Evolutionary conservation across 2,329 filamentous ascomycete species (phyloP).

Genomic region (Fusarium sarcochroum): DNA sequence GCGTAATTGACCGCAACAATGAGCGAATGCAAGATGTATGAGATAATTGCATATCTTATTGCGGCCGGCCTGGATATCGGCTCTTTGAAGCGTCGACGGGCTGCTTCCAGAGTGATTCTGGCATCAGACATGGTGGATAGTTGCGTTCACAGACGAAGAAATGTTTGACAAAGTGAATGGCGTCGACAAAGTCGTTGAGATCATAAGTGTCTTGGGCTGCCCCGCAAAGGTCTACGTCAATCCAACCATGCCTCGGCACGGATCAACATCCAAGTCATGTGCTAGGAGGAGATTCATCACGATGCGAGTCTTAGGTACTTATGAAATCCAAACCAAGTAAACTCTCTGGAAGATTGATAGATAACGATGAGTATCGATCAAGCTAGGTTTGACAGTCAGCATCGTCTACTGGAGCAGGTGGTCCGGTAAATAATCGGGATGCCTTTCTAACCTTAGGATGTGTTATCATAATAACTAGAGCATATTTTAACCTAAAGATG

Average conservation of each 20-base stretch:
- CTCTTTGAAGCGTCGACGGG: constrained; percentile 7
- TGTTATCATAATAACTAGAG: too few relatives aligned
- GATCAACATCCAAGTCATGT: neutral
- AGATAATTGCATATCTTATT: neutral
- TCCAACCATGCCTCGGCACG: neutral
- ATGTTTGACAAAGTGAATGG: neutral
- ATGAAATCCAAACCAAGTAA: too few relatives aligned
- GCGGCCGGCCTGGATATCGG: neutral
- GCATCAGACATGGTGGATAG: neutral
- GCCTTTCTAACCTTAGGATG: too few relatives aligned
- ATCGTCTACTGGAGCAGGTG: too few relatives aligned
- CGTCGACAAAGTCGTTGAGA: neutral
- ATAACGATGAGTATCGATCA: too few relatives aligned
- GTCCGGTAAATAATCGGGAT: too few relatives aligned
- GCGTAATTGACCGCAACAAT: neutral
- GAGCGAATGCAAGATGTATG: neutral
- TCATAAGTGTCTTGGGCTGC: neutral
- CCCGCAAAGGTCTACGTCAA: neutral
- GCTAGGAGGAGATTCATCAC: neutral
- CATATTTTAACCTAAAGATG: too few relatives aligned
- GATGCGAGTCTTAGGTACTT: neutral
- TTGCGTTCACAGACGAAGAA: neutral
- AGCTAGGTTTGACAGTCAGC: too few relatives aligned
- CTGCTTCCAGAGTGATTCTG: neutral
- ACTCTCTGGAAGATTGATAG: too few relatives aligned